These are phyloP conservation scores for Fusarium circinatum DNA, from an alignment of 2,329 filamentous ascomycete species.

Conservation along the genomic window DNA sequence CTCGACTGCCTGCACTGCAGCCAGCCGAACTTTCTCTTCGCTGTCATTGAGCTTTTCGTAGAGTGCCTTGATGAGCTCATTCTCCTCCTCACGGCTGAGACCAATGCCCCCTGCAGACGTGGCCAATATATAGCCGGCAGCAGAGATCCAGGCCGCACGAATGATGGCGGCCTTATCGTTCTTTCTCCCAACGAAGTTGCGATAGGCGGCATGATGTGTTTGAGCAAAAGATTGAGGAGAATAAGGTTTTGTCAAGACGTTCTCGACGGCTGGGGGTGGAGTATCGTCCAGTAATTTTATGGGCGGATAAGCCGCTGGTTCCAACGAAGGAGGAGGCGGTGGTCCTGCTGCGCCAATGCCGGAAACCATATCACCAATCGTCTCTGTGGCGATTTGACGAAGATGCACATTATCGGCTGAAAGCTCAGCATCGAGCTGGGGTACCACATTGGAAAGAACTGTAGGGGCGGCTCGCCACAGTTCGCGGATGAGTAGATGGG, in stretches of 20 bases:
- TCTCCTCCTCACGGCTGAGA: constrained; percentile 84
- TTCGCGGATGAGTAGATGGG: constrained; percentile 88
- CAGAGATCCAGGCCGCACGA: constrained; percentile 86
- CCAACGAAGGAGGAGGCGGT: constrained; percentile 75
- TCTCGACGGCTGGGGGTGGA: constrained; percentile 57
- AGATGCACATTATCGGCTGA: constrained; percentile 89
- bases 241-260: constrained; percentile 81
- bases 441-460: constrained; percentile 91
- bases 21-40: constrained; percentile 90
- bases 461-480: constrained; percentile 92
- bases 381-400: constrained; percentile 89
- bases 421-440: constrained; percentile 91
- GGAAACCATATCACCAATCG: constrained; percentile 92
- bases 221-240: constrained; percentile 92
- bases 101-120: constrained; percentile 93
- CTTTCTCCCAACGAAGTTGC: constrained; percentile 83
- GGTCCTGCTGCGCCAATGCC: constrained; percentile 93
- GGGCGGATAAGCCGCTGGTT: constrained; percentile 87
- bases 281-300: constrained; percentile 69
- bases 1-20: constrained; percentile 86
- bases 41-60: constrained; percentile 85
- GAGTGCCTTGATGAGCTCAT: constrained; percentile 76
- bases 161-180: constrained; percentile 89
- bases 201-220: constrained; percentile 80
- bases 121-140: constrained; percentile 85